A percentile compares a stretch with the other conserved stretches of the same genome.
Evolutionary conservation across 371 early-diverging fungal species (phyloP).

Genomic region (Syncephalastrum monosporum): DNA sequence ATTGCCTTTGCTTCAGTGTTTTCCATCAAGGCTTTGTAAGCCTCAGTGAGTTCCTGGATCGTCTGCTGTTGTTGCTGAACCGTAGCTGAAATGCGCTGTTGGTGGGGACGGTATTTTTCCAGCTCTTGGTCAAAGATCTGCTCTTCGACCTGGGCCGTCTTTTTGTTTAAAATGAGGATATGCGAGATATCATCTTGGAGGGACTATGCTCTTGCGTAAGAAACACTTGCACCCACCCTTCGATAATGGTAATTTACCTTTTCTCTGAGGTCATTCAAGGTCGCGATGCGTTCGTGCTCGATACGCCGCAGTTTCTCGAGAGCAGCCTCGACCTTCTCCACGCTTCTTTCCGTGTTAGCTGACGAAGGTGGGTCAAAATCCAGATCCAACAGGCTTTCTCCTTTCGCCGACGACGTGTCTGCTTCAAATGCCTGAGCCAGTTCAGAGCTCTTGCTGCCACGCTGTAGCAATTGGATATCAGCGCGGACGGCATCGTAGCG

Average conservation of each 20-base stretch:
- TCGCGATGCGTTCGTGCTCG: slow-evolving; percentile 74
- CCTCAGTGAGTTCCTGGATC: slow-evolving; percentile 71
- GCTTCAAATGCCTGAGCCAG: slow-evolving; percentile 68
- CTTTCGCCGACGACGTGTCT: slow-evolving; percentile 32
- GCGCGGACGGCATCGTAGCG: slow-evolving; percentile 54
- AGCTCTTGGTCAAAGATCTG: slow-evolving; percentile 89
- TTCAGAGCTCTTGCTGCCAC: slow-evolving; percentile 56
- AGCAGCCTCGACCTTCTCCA: slow-evolving; percentile 66
- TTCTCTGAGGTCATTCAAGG: slow-evolving; percentile 80
- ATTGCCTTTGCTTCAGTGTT: slow-evolving; percentile 69
- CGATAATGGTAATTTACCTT: slow-evolving; percentile 45
- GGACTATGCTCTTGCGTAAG: slow-evolving; percentile 44
- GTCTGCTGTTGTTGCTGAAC: slow-evolving; percentile 76
- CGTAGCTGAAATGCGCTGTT: slow-evolving; percentile 72
- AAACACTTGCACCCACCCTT: neutral
- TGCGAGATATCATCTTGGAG: slow-evolving; percentile 90
- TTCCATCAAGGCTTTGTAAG: slow-evolving; percentile 76
- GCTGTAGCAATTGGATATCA: slow-evolving; percentile 57
- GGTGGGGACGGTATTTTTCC: slow-evolving; percentile 83
- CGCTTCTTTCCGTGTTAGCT: slow-evolving; percentile 43
- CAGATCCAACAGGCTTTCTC: slow-evolving; percentile 7
- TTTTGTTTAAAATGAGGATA: slow-evolving; percentile 80
- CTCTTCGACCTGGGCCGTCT: slow-evolving; percentile 68
- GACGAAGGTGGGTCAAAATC: slow-evolving; percentile 24
- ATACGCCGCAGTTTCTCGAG: slow-evolving; percentile 76